phyloP scores from a whole-genome alignment of 108 stramenopile species.

The Pseudonitzschia delicatissima region DNA sequence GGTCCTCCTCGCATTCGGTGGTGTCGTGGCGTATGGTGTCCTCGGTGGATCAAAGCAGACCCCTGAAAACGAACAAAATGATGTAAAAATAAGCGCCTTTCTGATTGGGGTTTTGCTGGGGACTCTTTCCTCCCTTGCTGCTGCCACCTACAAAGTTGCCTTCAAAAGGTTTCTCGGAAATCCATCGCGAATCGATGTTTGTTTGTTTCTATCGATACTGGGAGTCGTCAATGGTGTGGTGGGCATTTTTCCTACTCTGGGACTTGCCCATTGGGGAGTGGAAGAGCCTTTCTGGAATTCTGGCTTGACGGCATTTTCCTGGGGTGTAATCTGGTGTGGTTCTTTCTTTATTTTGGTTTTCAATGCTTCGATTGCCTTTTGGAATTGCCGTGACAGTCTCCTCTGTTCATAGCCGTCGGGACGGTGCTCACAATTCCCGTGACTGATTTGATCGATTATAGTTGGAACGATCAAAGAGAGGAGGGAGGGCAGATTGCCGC shows the following conservation, averaged over 20 bases:
- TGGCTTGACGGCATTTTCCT: no score
- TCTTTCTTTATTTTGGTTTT: background rate
- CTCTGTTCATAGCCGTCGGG: background rate
- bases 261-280: background rate
- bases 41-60: background rate
- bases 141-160: background rate
- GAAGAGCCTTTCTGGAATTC: no score
- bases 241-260: background rate
- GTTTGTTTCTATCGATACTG: background rate
- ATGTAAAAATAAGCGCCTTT: no score
- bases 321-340: background rate
- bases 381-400: background rate
- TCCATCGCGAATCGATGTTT: background rate
- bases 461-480: background rate
- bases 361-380: background rate
- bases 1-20: background rate
- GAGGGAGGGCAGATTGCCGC: background rate
- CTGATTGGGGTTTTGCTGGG: background rate
- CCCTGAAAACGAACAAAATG: background rate
- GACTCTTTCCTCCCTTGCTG: background rate
- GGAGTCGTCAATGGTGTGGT: background rate
- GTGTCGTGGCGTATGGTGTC: background rate
- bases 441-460: background rate
- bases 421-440: background rate
- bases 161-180: background rate